Evolutionary conservation across 1,139 yeast species (phyloP), one percentile per base, ranked within the genome.

Genomic region (Hyphopichia burtonii): DNA sequence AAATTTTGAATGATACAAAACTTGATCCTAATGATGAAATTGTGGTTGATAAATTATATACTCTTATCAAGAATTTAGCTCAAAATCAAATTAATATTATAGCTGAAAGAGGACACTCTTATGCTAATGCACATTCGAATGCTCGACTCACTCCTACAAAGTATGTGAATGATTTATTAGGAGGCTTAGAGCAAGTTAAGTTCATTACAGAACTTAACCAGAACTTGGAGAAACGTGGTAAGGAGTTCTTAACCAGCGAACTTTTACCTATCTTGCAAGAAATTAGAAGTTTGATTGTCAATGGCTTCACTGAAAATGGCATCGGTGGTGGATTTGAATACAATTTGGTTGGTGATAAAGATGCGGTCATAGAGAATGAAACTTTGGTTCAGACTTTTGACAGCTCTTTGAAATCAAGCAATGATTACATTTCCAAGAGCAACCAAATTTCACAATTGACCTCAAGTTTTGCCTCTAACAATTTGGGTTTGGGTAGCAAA

Each of bases 41-140:
- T 22, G 86, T 86, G 39, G 68, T 82, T 42, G 85, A 83, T 41
- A 93, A 91, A 55, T 70, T 93, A 45, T 72, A 80, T 47, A 82
- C 88, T 1, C 69, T 93, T 49, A 80, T 94, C 36, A 86, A 85
- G 53, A 78, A 83, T 40, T 64, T 84, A 58, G 86, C 88, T 0
- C 86, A 91, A 35, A 91, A 89, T 53, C 89, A 87, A 54, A 70
- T 90, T 51, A 83, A 90, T 53, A 71, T 76, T 10, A 78, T 90
- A 40, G 93, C 96, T 6, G 95, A 91, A 47, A 72, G 86, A 39
- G 99, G 99, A 1, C 98, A 93, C 58, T 72, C 85, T 2, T 91
- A 76, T 63, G 96, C 98, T 2, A 76, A 82, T 50, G 74, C 82
- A 4, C 80, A 70, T 51, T 83, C 96, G 3, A 71, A 79, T 33